A percentile compares a stretch with the other conserved stretches of the same genome.
These are phyloP conservation scores for Diaporthe sp. DNA, from an alignment of 2,329 filamentous ascomycete genomes.

Conservation along the genomic window DNA sequence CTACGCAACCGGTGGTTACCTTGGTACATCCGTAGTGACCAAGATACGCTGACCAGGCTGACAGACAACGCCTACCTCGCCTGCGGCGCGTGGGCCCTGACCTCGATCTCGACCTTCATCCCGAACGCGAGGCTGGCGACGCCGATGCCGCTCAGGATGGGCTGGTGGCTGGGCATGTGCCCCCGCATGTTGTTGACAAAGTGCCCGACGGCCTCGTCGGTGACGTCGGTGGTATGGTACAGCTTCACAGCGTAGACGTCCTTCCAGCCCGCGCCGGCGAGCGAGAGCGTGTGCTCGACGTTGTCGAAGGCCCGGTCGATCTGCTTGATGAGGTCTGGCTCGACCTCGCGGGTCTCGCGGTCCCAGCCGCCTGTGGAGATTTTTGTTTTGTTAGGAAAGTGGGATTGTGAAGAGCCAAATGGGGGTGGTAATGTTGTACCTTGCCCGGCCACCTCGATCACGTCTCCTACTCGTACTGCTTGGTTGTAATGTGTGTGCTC, in stretches of 20 bases:
- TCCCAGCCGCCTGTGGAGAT: not conserved
- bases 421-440: not conserved
- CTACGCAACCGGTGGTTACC: not conserved
- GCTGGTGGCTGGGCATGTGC: not conserved
- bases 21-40: not conserved
- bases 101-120: constrained; percentile 25
- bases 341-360: constrained; percentile 4
- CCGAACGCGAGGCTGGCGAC: constrained; percentile 1
- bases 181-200: constrained; percentile 10
- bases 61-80: not conserved
- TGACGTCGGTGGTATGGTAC: constrained; percentile 9
- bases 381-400: no score
- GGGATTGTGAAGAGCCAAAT: not conserved
- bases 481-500: constrained; percentile 20
- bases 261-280: not conserved
- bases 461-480: constrained; percentile 15
- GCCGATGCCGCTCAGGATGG: constrained; percentile 7
- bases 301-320: constrained; percentile 18
- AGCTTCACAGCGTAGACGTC: constrained; percentile 19
- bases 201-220: not conserved
- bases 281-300: constrained; percentile 12
- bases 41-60: not conserved
- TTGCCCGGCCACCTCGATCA: constrained; percentile 11
- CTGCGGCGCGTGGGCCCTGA: not conserved
- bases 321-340: constrained; percentile 5